Evolutionary conservation across 148 eudicot genomes (phyloP).

Genomic region (Persicaria maculosa): DNA sequence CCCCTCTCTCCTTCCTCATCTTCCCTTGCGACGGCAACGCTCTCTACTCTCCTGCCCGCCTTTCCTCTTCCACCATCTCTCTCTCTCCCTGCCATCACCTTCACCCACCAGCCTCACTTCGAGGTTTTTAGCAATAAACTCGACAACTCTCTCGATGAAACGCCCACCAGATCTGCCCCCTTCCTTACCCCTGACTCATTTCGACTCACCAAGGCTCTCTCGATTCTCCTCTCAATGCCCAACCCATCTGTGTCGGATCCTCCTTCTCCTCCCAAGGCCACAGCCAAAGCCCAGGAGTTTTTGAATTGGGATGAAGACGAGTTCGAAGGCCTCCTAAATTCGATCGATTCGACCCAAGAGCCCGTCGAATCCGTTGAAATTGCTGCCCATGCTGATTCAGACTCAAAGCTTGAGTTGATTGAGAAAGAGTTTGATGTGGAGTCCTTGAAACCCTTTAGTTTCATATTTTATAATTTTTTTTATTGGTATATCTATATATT

Average conservation of each 20-base stretch:
- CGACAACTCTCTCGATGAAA: constrained; percentile 26
- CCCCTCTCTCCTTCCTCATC: constrained; percentile 26
- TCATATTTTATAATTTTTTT: constrained; percentile 24
- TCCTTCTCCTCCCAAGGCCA: constrained; percentile 6
- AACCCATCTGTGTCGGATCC: constrained; percentile 18
- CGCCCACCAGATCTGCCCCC: constrained; percentile 36
- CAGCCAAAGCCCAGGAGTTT: constrained; percentile 26
- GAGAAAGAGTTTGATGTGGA: not conserved
- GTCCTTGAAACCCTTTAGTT: not conserved
- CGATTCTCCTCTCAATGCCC: constrained; percentile 14
- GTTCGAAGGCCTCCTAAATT: constrained; percentile 95
- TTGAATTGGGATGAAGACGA: constrained; percentile 99
- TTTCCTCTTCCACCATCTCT: constrained; percentile 40
- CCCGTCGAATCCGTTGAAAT: constrained; percentile 12
- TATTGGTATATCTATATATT: no score
- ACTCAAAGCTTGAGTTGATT: constrained; percentile 15
- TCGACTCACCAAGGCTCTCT: constrained; percentile 29
- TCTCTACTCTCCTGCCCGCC: constrained; percentile 30
- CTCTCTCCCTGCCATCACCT: constrained; percentile 21
- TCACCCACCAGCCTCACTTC: constrained; percentile 36
- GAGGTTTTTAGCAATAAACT: constrained; percentile 38
- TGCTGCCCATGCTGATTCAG: constrained; percentile 15
- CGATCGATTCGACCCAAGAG: constrained; percentile 24
- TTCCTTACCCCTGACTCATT: constrained; percentile 31
- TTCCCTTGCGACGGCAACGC: constrained; percentile 16